phyloP scores from a whole-genome alignment of 176 grass and related monocot species.

The Oropetium thomaeum region DNA sequence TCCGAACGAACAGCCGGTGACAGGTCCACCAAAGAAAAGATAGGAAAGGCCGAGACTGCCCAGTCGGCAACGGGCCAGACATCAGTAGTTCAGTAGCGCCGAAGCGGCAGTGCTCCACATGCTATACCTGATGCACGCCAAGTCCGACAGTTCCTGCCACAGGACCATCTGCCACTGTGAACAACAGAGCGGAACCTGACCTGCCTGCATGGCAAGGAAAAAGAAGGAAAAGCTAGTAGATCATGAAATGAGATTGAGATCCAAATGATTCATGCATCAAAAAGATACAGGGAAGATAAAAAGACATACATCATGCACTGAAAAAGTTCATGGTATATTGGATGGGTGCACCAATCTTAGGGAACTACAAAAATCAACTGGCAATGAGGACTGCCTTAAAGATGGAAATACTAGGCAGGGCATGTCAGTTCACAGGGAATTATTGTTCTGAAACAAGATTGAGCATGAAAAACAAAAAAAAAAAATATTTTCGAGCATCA shows the following conservation, averaged over 20 bases:
- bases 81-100: not conserved
- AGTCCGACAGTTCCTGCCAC: conserved; percentile 3
- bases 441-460: not conserved
- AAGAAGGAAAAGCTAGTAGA: not conserved
- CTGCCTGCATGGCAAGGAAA: not conserved
- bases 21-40: not conserved
- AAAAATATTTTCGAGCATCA: not conserved
- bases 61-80: not conserved
- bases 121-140: conserved; percentile 25
- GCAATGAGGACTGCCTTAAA: not conserved
- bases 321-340: conserved; percentile 10
- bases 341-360: not conserved
- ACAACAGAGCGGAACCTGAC: conserved; percentile 3
- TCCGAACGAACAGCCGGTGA: not conserved
- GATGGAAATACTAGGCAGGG: not conserved
- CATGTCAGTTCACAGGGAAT: not conserved
- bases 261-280: not conserved
- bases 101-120: conserved; percentile 8
- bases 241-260: conserved; percentile 4
- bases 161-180: conserved; percentile 18
- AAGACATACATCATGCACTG: conserved; percentile 15
- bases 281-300: not conserved
- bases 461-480: not conserved
- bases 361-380: conserved; percentile 21
- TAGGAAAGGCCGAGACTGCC: not conserved